Evolutionary conservation across 176 grass and related monocot species (phyloP).

Genomic region (Avena insularis): DNA sequence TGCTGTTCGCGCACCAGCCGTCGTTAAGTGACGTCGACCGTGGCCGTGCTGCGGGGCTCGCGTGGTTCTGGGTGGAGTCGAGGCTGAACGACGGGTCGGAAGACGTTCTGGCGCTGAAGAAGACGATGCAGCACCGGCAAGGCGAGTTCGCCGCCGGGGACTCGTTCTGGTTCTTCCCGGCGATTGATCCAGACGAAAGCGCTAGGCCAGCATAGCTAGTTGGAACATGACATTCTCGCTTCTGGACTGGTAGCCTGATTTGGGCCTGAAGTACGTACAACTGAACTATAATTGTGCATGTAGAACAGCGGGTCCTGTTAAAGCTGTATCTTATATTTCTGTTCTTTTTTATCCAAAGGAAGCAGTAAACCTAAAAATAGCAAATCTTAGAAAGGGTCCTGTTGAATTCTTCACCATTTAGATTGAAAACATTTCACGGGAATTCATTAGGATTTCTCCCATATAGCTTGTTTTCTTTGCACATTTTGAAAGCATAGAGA

Average conservation of each 20-base stretch:
- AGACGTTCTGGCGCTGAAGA: constrained; percentile 40
- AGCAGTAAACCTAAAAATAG: not conserved
- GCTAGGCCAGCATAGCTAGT: constrained; percentile 25
- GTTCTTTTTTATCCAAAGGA: not conserved
- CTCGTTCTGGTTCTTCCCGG: constrained; percentile 66
- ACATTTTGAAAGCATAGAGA: too few species aligned
- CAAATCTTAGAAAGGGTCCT: constrained; percentile 1
- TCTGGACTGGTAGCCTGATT: not conserved
- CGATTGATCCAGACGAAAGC: constrained; percentile 37
- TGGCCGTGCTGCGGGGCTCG: not conserved
- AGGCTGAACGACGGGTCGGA: constrained; percentile 11
- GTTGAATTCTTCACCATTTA: too few species aligned
- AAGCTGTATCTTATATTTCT: constrained; percentile 8
- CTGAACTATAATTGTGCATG: not conserved
- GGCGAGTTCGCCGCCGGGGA: constrained; percentile 35
- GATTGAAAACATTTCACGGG: too few species aligned
- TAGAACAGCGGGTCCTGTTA: not conserved
- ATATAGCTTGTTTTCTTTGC: too few species aligned
- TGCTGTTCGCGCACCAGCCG: constrained; percentile 42
- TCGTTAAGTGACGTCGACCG: not conserved
- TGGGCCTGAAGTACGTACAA: not conserved
- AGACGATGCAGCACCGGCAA: constrained; percentile 42
- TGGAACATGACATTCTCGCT: constrained; percentile 30
- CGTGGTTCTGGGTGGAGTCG: constrained; percentile 56
- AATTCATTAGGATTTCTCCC: too few species aligned